Conservation (phyloP, 148 eudicot genomes). For the Rhododendron vialii region DNA sequence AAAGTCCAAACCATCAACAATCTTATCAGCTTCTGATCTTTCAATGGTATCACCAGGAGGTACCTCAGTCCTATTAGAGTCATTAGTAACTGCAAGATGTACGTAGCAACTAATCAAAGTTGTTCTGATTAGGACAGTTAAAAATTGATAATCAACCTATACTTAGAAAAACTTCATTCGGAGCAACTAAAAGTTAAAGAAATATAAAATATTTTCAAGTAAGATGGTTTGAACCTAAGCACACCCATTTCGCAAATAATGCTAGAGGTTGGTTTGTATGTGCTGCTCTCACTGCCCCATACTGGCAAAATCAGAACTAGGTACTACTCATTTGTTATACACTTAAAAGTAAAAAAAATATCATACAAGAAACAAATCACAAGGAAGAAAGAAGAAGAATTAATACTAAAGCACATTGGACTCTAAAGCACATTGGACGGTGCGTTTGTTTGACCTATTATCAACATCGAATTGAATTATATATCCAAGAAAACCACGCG, state of each 20-base stretch:
- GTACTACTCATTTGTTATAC: background rate
- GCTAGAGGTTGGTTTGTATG: background rate
- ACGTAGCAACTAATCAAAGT: background rate
- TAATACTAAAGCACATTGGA: background rate
- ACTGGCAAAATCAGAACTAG: background rate
- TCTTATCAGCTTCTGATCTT: slow-evolving; percentile 56
- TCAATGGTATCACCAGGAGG: slow-evolving; percentile 23
- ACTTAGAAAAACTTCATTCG: background rate
- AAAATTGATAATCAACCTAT: background rate
- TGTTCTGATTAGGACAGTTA: background rate
- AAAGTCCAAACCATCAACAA: slow-evolving; percentile 81
- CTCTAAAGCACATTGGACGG: background rate
- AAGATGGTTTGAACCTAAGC: background rate
- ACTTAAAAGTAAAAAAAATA: background rate
- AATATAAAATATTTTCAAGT: background rate
- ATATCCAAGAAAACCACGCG: background rate
- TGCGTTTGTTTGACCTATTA: background rate
- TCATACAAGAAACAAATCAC: background rate
- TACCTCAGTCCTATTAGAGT: slow-evolving; percentile 40
- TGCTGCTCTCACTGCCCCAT: background rate
- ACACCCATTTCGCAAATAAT: background rate
- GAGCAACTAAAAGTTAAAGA: background rate
- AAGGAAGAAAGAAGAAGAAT: background rate
- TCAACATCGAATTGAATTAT: background rate
- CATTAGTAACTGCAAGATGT: slow-evolving; percentile 51